Percentiles rank a stretch among this genome's conserved stretches.
Conservation (phyloP, 495 filamentous ascomycete genomes). For the Coniosporium apollinis region DNA sequence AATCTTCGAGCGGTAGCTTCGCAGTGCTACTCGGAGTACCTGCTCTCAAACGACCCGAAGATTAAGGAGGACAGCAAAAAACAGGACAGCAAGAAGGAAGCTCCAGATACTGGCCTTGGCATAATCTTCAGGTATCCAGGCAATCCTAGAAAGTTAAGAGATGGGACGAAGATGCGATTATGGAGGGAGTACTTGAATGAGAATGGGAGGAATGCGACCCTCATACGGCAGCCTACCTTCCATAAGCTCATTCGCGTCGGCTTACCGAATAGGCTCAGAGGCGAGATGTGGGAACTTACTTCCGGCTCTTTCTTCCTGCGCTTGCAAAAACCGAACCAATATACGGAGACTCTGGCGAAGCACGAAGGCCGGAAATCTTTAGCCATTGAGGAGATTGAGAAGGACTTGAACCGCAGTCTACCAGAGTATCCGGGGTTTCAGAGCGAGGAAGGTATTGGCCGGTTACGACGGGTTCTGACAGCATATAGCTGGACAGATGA, state of each 20-base stretch:
- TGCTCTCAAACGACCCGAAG: constrained; percentile 35
- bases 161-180: constrained; percentile 90
- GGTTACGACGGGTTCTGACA: constrained; percentile 74
- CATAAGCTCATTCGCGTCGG: constrained; percentile 94
- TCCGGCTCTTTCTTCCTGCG: constrained; percentile 81
- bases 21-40: constrained; percentile 87
- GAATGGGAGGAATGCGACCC: constrained; percentile 81
- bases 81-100: constrained; percentile 33
- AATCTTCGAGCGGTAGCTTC: constrained; percentile 59
- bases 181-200: constrained; percentile 93
- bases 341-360: constrained; percentile 65
- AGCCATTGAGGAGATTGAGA: constrained; percentile 97
- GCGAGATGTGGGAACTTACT: constrained; percentile 90
- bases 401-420: constrained; percentile 87
- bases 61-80: constrained; percentile 34
- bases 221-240: constrained; percentile 90
- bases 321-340: constrained; percentile 69
- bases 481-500: constrained; percentile 94
- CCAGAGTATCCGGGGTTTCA: constrained; percentile 97
- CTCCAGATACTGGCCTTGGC: constrained; percentile 83
- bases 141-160: constrained; percentile 85
- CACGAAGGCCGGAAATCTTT: constrained; percentile 69
- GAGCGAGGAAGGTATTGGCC: constrained; percentile 84
- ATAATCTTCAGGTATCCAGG: constrained; percentile 91
- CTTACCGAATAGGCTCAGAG: constrained; percentile 78